phyloP scores from a whole-genome alignment of 805 yeast species.

The Dipodascus albidus region DNA sequence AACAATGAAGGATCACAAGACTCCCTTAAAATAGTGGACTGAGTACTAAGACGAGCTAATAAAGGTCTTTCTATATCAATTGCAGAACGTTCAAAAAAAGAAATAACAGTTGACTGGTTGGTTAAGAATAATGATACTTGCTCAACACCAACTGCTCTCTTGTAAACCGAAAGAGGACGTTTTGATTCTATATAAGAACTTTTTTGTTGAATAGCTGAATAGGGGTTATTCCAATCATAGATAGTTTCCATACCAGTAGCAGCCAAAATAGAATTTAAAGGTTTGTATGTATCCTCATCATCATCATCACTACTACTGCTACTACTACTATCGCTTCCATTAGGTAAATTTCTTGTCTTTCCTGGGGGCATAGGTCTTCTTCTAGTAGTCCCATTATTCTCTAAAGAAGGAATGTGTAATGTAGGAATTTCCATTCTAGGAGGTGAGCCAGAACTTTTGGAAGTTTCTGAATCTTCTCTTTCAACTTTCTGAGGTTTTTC shows the following conservation, averaged over 20 bases:
- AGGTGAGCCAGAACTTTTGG: conserved; percentile 1
- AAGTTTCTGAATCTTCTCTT: neutral
- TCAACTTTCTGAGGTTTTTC: neutral
- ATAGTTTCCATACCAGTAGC: conserved; percentile 16
- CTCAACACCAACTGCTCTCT: conserved; percentile 40
- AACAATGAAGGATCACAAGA: conserved; percentile 41
- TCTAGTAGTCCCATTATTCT: neutral
- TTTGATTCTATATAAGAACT: conserved; percentile 28
- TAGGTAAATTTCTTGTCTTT: neutral
- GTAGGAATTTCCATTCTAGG: neutral
- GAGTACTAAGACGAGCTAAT: conserved; percentile 34
- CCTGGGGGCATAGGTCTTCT: neutral
- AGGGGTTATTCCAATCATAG: conserved; percentile 26
- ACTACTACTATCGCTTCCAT: neutral
- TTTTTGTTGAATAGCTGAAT: conserved; percentile 8
- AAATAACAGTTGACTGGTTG: conserved; percentile 35
- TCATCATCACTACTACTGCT: neutral
- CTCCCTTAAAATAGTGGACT: conserved; percentile 37
- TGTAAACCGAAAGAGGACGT: conserved; percentile 34
- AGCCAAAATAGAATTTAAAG: conserved; percentile 7
- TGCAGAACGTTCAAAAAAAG: conserved; percentile 48
- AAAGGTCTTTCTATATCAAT: conserved; percentile 42
- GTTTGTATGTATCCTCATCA: neutral
- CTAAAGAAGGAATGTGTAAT: neutral
- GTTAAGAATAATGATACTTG: conserved; percentile 42